Evolutionary conservation across 1,284 basidiomycete species (phyloP).

Genomic region (Cutaneotrichosporon sp.): DNA sequence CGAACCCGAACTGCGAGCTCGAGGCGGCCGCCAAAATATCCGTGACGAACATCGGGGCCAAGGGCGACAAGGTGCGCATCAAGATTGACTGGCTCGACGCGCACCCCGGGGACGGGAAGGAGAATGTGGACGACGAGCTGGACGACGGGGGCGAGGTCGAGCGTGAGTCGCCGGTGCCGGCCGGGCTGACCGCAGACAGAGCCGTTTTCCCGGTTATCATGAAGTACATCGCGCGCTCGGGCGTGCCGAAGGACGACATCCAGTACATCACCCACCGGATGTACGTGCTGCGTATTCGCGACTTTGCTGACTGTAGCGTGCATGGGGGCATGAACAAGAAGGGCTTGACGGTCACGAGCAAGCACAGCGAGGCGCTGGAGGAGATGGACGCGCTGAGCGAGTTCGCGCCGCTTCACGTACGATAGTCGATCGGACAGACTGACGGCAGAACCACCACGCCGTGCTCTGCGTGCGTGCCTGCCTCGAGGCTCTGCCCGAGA

Average conservation of each 20-base stretch:
- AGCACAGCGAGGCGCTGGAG: conserved; percentile 56
- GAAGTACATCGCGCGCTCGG: conserved; percentile 31
- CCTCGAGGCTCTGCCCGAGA: conserved; percentile 59
- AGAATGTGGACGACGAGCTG: conserved; percentile 35
- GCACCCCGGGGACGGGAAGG: conserved; percentile 14
- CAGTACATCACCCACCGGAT: conserved; percentile 47
- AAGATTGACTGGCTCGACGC: conserved; percentile 27
- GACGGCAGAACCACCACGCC: conserved; percentile 51
- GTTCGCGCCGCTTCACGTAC: conserved; percentile 69
- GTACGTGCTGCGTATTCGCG: conserved; percentile 27
- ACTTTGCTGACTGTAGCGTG: conserved; percentile 55
- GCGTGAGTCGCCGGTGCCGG: conserved; percentile 30
- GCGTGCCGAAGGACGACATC: conserved; percentile 38
- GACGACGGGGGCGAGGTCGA: conserved; percentile 37
- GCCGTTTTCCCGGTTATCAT: conserved; percentile 42
- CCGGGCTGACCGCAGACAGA: conserved; percentile 30
- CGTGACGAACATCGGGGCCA: conserved; percentile 44
- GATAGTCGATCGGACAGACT: conserved; percentile 6
- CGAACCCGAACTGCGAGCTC: conserved; percentile 19
- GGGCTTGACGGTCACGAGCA: conserved; percentile 60
- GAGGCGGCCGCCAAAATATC: conserved; percentile 27
- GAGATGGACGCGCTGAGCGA: conserved; percentile 69
- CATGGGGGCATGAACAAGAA: conserved; percentile 71
- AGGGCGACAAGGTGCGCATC: conserved; percentile 43
- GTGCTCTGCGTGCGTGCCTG: conserved; percentile 54